These are phyloP conservation scores for Elsinoe batatas DNA, from an alignment of 2,329 filamentous ascomycete species.

Conservation along the genomic window DNA sequence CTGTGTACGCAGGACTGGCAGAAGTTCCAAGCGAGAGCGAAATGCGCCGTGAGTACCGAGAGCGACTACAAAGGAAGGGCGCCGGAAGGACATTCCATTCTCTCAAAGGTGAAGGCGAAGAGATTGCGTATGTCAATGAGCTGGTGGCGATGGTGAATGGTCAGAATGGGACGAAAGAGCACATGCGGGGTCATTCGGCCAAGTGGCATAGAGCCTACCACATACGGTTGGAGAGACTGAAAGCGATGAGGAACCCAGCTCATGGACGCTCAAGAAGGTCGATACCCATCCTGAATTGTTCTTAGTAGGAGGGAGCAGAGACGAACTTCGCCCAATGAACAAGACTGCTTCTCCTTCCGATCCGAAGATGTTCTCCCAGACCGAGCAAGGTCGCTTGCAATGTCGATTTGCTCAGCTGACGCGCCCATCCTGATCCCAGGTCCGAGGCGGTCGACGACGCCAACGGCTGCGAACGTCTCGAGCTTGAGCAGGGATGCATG, in stretches of 20 bases:
- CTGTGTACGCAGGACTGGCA: conserved; percentile 45
- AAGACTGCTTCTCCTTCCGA: too few species aligned
- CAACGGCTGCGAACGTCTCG: background rate
- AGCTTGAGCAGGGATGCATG: background rate
- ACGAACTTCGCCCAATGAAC: too few species aligned
- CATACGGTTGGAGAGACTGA: conserved; percentile 25
- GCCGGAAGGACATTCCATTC: conserved; percentile 37
- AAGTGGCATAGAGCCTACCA: conserved; percentile 29
- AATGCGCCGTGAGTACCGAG: conserved; percentile 36
- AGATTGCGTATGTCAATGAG: conserved; percentile 33
- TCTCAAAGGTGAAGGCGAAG: conserved; percentile 27
- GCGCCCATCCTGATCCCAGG: background rate
- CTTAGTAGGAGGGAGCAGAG: background rate
- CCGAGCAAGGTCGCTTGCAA: background rate
- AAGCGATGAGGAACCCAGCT: conserved; percentile 19
- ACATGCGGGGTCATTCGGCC: conserved; percentile 28
- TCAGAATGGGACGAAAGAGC: conserved; percentile 19
- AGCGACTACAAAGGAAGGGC: conserved; percentile 30
- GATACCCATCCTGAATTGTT: background rate
- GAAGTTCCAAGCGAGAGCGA: conserved; percentile 36
- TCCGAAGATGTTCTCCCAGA: too few species aligned
- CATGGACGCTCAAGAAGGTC: too few species aligned
- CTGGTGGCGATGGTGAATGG: conserved; percentile 32
- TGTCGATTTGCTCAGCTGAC: background rate
- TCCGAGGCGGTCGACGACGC: background rate